phyloP scores from a whole-genome alignment of 495 filamentous ascomycete species.

The Xeromyces bisporus region DNA sequence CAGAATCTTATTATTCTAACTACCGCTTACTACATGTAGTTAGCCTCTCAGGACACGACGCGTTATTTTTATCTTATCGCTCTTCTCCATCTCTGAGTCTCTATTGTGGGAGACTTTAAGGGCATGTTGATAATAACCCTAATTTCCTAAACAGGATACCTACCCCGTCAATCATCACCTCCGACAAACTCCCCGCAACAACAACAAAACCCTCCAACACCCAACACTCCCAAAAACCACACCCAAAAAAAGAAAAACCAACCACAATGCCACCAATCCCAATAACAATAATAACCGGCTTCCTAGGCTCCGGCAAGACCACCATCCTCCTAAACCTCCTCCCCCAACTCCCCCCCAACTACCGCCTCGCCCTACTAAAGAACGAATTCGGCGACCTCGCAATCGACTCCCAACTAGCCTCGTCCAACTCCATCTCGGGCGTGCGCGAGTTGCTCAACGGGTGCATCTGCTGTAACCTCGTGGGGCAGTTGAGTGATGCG shows the following conservation, averaged over 20 bases:
- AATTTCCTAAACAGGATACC: too few relatives aligned
- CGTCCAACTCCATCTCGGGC: constrained; percentile 64
- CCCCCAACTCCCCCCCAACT: constrained; percentile 60
- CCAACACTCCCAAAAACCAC: too few relatives aligned
- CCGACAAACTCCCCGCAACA: too few relatives aligned
- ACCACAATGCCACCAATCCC: constrained; percentile 49
- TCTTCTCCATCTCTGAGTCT: too few relatives aligned
- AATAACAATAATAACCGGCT: constrained; percentile 88
- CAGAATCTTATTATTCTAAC: too few relatives aligned
- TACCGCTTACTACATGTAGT: too few relatives aligned
- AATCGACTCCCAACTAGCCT: constrained; percentile 78
- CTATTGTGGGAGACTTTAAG: too few relatives aligned
- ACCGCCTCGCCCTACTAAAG: constrained; percentile 86
- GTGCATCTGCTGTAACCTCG: constrained; percentile 97
- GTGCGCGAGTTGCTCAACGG: constrained; percentile 86
- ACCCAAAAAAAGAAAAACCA: not conserved
- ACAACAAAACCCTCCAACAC: too few relatives aligned
- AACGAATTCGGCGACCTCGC: constrained; percentile 96
- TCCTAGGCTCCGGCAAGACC: constrained; percentile 87
- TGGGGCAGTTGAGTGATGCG: constrained; percentile 72
- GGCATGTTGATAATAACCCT: too few relatives aligned
- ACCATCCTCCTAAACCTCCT: constrained; percentile 80
- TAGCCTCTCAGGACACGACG: too few relatives aligned
- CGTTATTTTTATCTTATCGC: too few relatives aligned
- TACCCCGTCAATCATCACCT: too few relatives aligned